Evolutionary conservation across 371 early-diverging fungal species (phyloP).

Genomic region (Blakeslea trispora): DNA sequence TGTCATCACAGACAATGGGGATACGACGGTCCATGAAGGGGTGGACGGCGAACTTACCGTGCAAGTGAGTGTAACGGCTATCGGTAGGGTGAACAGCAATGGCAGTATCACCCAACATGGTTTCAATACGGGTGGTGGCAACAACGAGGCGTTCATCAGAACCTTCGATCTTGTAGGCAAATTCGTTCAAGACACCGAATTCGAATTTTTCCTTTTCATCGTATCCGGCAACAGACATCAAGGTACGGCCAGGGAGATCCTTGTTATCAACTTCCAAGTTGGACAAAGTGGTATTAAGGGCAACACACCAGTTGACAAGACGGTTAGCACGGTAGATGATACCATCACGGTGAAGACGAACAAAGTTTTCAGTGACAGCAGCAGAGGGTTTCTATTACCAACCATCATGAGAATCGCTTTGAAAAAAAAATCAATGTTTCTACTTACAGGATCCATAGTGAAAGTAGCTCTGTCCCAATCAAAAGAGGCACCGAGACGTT

Average conservation of each 20-base stretch:
- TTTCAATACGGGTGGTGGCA: conserved; percentile 99
- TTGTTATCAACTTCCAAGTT: conserved; percentile 98
- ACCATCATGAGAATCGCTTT: background rate
- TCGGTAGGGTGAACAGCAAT: conserved; percentile 94
- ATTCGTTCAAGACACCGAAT: conserved; percentile 97
- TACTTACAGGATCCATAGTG: conserved; percentile 90
- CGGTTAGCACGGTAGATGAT: conserved; percentile 97
- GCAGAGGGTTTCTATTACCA: conserved; percentile 24
- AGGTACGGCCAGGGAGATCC: conserved; percentile 85
- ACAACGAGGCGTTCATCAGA: conserved; percentile 89
- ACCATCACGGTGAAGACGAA: conserved; percentile 94
- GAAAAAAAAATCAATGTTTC: background rate
- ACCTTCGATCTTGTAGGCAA: conserved; percentile 86
- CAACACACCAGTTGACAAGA: conserved; percentile 99
- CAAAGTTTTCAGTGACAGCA: conserved; percentile 96
- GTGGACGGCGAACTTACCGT: conserved; percentile 93
- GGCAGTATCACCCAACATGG: conserved; percentile 99
- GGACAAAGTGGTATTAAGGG: conserved; percentile 96
- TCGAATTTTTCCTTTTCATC: conserved; percentile 91
- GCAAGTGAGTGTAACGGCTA: conserved; percentile 84
- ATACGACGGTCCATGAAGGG: conserved; percentile 93
- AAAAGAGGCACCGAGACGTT: conserved; percentile 92
- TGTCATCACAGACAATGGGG: conserved; percentile 92
- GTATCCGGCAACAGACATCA: conserved; percentile 90
- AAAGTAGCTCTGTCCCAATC: conserved; percentile 96